Base-by-base conservation (phyloP, 73 alveolate species). In the Stentor roeselii region DNA sequence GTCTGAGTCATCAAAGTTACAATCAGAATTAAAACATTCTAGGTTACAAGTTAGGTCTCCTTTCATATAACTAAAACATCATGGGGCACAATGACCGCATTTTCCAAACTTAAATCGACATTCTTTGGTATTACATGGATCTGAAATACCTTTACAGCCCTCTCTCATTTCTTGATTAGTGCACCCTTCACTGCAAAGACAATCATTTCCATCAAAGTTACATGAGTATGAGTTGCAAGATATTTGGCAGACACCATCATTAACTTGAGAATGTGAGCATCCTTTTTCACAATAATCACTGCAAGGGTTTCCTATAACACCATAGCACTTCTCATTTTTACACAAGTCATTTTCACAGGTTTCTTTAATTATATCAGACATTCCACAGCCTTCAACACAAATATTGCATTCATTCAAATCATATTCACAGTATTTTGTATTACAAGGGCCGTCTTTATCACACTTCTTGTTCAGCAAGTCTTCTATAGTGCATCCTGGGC, bases 41-140 rank as follows among this genome's bases (percentile, higher is more conserved):
- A 21, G 27, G 37, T 67, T 40, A 34, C 80, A 67, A 67, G 41
- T 2, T 40, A 36, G 42, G 2, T 67, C 80, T 0, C 80, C 80
- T 27, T 27, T 36, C 80, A 67, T 67, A 2, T 40, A 27, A 67
- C 34, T 34, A 67, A 67, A 67, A 67, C 80, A 67, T 21, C 41
- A 36, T 27, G 27, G n/a, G 0, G 50, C 80, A 32, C 80, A 67
- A 21, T 67, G 27, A 15, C 80, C 80, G 2, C 80, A 67, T 0
- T 1, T 67, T 67, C 37, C 37, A 67, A 27, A 27, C 34, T 67
- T 67, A 67, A 30, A 67, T 1, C 21, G 42, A 67, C 80, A 67
- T 1, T 67, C 37, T 67, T 30, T 34, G 14, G n/a, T 67, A 67
- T n/a, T 40, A 34, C 80, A 67, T 27, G 80, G 80, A 32, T 67